Conservation (phyloP, 2,329 filamentous ascomycete species). For the Arthrobotrys conoides region DNA sequence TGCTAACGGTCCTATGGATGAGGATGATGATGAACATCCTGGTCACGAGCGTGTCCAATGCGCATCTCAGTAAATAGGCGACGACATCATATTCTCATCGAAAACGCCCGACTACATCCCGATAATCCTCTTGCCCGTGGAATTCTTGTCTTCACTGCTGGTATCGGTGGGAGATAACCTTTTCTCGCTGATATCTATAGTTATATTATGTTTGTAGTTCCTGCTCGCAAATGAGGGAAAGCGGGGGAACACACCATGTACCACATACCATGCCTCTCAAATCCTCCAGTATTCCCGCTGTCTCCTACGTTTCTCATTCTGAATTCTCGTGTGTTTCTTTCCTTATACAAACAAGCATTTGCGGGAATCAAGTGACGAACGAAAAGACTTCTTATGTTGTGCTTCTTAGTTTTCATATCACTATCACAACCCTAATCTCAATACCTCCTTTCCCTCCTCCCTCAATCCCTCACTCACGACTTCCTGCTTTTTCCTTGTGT, state of each 20-base stretch:
- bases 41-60: slow-evolving; percentile 87
- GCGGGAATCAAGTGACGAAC: slow-evolving; percentile 27
- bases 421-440: slow-evolving; percentile 27
- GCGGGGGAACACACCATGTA: slow-evolving; percentile 3
- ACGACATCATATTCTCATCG: not conserved
- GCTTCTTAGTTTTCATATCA: slow-evolving; percentile 7
- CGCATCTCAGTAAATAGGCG: slow-evolving; percentile 80
- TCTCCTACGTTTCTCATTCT: slow-evolving; percentile 2
- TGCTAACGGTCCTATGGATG: slow-evolving; percentile 80
- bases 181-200: slow-evolving; percentile 4
- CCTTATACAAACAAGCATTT: slow-evolving; percentile 36
- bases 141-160: slow-evolving; percentile 1
- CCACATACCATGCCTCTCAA: not conserved
- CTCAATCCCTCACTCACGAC: slow-evolving; percentile 15
- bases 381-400: slow-evolving; percentile 41
- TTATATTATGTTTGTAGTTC: slow-evolving; percentile 17
- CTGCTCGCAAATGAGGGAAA: slow-evolving; percentile 12
- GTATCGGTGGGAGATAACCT: slow-evolving; percentile 11
- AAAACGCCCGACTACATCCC: not conserved
- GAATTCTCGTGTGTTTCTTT: slow-evolving; percentile 24
- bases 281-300: not conserved
- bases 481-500: slow-evolving; percentile 32
- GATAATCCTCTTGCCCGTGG: not conserved
- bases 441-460: slow-evolving; percentile 6
- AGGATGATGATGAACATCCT: slow-evolving; percentile 80